phyloP scores from a whole-genome alignment of 2,329 filamentous ascomycete genomes.

The Didymella lethalis region DNA sequence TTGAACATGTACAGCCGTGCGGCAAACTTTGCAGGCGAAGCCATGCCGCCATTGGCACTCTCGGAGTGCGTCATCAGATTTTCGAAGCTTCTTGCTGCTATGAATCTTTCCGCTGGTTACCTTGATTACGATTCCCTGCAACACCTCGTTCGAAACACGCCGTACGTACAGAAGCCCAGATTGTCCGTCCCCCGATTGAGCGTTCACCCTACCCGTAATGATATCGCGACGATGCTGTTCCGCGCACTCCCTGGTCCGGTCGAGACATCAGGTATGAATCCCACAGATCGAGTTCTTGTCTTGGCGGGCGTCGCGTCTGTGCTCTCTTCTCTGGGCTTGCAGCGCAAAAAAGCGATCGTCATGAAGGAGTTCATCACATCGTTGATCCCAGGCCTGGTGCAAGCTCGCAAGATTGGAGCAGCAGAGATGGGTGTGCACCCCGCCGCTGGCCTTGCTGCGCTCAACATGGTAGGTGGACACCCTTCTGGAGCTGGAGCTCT shows the following conservation, averaged over 20 bases:
- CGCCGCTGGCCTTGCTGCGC: slow-evolving; percentile 80
- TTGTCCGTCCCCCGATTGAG: slow-evolving; percentile 46
- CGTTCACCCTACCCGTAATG: slow-evolving; percentile 47
- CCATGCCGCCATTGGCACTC: slow-evolving; percentile 73
- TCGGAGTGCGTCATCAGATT: slow-evolving; percentile 78
- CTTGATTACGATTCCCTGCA: slow-evolving; percentile 66
- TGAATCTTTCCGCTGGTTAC: slow-evolving; percentile 71
- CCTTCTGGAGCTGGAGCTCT: slow-evolving; percentile 83
- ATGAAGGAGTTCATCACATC: slow-evolving; percentile 84
- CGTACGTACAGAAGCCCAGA: slow-evolving; percentile 55
- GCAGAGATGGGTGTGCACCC: slow-evolving; percentile 97
- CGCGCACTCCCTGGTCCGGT: slow-evolving; percentile 62
- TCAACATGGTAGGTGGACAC: slow-evolving; percentile 59
- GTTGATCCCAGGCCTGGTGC: slow-evolving; percentile 82
- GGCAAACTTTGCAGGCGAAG: slow-evolving; percentile 68
- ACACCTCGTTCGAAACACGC: slow-evolving; percentile 52
- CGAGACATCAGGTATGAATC: slow-evolving; percentile 67
- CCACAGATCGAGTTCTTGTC: slow-evolving; percentile 78
- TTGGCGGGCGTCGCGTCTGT: slow-evolving; percentile 87
- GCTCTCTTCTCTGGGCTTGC: slow-evolving; percentile 78
- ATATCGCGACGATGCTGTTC: slow-evolving; percentile 49
- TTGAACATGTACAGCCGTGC: slow-evolving; percentile 75
- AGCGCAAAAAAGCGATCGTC: slow-evolving; percentile 90
- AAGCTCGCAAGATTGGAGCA: slow-evolving; percentile 89
- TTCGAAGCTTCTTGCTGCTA: slow-evolving; percentile 71